Evolutionary conservation across 306 rosid species (phyloP).

Genomic region (Dicorynia guianensis): DNA sequence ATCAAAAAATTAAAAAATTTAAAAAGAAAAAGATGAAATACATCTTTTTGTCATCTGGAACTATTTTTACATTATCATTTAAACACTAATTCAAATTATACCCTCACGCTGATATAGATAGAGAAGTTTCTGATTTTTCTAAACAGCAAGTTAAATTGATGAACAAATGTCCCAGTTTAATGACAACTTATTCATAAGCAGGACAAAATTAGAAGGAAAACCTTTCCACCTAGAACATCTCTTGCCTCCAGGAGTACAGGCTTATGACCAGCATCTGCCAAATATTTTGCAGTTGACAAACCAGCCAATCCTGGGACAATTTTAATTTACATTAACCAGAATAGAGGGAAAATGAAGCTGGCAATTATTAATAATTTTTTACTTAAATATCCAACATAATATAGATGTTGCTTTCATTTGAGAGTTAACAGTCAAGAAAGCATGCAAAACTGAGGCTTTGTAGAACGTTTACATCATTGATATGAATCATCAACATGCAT

Average conservation of each 20-base stretch:
- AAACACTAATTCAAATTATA: background rate
- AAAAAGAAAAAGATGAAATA: background rate
- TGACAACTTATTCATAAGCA: conserved; percentile 31
- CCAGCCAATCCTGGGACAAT: conserved; percentile 86
- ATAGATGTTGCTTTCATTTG: conserved; percentile 1
- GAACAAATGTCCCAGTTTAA: conserved; percentile 17
- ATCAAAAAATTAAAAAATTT: no score
- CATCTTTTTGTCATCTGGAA: no score
- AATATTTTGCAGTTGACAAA: conserved; percentile 91
- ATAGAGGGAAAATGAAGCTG: background rate
- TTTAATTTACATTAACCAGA: conserved; percentile 27
- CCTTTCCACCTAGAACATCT: conserved; percentile 99
- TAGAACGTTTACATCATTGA: background rate
- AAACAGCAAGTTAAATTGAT: conserved; percentile 33
- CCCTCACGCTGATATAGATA: background rate
- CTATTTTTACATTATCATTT: background rate
- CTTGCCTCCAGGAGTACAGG: conserved; percentile 90
- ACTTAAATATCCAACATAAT: conserved; percentile 21
- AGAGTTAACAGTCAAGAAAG: conserved; percentile 1
- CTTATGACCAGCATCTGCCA: conserved; percentile 98
- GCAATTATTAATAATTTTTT: background rate
- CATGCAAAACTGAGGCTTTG: background rate
- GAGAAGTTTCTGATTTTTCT: background rate
- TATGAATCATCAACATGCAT: background rate
- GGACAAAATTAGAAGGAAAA: conserved; percentile 51